Percentiles rank a stretch among this genome's conserved stretches.
Conservation (phyloP, 2,329 filamentous ascomycete species). For the Geosmithia morbida region DNA sequence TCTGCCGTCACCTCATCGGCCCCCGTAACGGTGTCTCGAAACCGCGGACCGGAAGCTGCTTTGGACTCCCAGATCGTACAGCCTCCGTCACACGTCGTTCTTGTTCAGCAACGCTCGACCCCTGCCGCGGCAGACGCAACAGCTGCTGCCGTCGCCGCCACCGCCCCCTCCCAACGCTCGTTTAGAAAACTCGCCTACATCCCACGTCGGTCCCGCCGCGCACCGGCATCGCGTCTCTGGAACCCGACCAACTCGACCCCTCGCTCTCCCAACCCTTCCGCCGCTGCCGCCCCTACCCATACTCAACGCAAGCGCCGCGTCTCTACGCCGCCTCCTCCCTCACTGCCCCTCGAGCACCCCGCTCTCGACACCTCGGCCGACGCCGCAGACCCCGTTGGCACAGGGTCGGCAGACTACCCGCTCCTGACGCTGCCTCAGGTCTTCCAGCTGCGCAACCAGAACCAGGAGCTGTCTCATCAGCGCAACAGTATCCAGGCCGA, state of each 20-base stretch:
- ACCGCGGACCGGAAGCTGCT: not conserved
- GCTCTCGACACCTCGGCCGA: conserved; percentile 20
- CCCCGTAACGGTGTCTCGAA: conserved; percentile 1
- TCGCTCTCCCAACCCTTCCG: conserved; percentile 11
- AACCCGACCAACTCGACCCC: conserved; percentile 47
- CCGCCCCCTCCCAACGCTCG: conserved; percentile 6
- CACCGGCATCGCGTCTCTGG: conserved; percentile 39
- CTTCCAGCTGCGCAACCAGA: conserved; percentile 26
- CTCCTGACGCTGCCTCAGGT: conserved; percentile 37
- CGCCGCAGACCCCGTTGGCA: conserved; percentile 19
- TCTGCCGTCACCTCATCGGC: not conserved
- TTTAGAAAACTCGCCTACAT: conserved; percentile 26
- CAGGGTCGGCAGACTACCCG: conserved; percentile 31
- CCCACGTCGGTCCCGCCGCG: conserved; percentile 18
- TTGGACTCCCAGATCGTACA: not conserved
- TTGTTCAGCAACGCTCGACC: not conserved
- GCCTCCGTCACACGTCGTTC: not conserved
- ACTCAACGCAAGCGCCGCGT: conserved; percentile 26
- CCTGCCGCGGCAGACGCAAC: too few species aligned
- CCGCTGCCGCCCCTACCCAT: conserved; percentile 4
- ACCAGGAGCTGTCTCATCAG: conserved; percentile 14
- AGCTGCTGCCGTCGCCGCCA: not conserved
- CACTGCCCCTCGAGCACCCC: conserved; percentile 33
- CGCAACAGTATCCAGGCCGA: conserved; percentile 38
- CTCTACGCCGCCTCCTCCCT: conserved; percentile 37